Base-by-base conservation (phyloP, 441 rosid genomes). In the Theobroma grandiflorum region DNA sequence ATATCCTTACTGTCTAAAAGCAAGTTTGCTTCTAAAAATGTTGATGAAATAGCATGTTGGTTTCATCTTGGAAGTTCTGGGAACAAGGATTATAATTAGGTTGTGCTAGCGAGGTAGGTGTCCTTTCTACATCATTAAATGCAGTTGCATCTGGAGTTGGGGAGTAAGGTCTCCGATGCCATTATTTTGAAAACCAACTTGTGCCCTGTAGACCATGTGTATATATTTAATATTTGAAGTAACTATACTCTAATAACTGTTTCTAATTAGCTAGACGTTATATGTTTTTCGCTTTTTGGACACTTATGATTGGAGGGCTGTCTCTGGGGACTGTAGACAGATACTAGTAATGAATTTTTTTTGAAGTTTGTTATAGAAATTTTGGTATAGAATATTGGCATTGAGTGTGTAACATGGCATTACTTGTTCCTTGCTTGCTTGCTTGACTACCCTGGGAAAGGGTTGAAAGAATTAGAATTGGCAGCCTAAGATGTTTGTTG, bases 401-500 rank as follows among this genome's bases (percentile, higher is more conserved):
- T 18, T 67, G 12, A 26, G 57, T n/a, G 49, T 57, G 59, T 53
- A 45, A 58, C 79, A 61, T 47, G 40, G 79, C 82, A 65, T 67
- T 71, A 55, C 66, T 75, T 75, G 61, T 42, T 64, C n/a, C 38
- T 79, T 84, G 75, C 67, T 75, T 50, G 74, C 61, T 70, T 52
- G 10, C 66, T 65, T 79, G 76, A 49, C 49, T 67, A 53, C 66
- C 59, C 70, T 53, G 68, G 10, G 22, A 65, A 82, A 83, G 50
- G 87, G 80, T 87, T 78, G 71, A 83, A 81, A 79, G 78, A 82
- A 82, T 81, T 82, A 81, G 89, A 86, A 81, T 82, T 83, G 80
- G 89, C 85, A 89, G 84, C 88, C 81, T 85, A 47, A 50, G 8
- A 74, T 86, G 83, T 83, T 89, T 85, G 91, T 85, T 90, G 86